A percentile compares a stretch with the other conserved stretches of the same genome.
Conservation (phyloP, 2,329 filamentous ascomycete genomes). For the Camillea tinctor region DNA sequence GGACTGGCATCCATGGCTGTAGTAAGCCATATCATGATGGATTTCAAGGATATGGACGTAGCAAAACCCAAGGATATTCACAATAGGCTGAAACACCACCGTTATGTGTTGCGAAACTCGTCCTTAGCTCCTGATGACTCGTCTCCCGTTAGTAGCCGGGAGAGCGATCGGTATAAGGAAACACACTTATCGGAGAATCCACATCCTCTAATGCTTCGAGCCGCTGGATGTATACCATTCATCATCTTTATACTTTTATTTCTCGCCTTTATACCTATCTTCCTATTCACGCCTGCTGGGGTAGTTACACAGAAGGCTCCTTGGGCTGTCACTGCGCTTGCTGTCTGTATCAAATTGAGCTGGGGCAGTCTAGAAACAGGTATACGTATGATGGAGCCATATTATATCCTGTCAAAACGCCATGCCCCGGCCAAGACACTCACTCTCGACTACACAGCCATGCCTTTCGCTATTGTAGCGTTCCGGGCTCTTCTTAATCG, state of each 20-base stretch:
- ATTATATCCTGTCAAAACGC: constrained; percentile 65
- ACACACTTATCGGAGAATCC: constrained; percentile 58
- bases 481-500: constrained; percentile 61
- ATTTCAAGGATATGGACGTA: constrained; percentile 71
- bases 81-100: constrained; percentile 60
- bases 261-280: constrained; percentile 55
- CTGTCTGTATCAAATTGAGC: constrained; percentile 64
- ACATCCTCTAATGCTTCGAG: constrained; percentile 67
- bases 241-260: constrained; percentile 58
- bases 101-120: constrained; percentile 69
- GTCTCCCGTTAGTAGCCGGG: constrained; percentile 39
- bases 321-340: constrained; percentile 64
- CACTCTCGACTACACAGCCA: constrained; percentile 70
- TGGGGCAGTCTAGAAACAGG: constrained; percentile 70
- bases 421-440: constrained; percentile 65
- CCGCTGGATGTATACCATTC: constrained; percentile 59
- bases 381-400: constrained; percentile 72
- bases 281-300: constrained; percentile 59
- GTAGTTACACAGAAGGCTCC: constrained; percentile 60
- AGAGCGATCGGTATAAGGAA: constrained; percentile 48
- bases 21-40: constrained; percentile 68
- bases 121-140: constrained; percentile 65
- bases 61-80: constrained; percentile 67
- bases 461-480: constrained; percentile 66
- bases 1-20: constrained; percentile 75